Conservation (phyloP, 179 eudicot species). For the Patellifolia procumbens region DNA sequence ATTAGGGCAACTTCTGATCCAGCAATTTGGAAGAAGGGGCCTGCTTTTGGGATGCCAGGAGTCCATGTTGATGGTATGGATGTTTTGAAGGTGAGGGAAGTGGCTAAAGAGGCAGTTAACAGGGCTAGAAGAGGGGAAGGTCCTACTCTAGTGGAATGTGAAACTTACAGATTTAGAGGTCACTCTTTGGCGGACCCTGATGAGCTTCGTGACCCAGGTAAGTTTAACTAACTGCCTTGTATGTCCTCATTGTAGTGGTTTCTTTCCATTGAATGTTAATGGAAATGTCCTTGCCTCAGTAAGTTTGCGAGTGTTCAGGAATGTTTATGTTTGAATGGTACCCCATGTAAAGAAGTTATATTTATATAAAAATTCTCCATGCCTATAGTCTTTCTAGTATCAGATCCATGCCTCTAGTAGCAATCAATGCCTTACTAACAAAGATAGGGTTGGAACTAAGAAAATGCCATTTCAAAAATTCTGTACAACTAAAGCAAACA, state of each 20-base stretch:
- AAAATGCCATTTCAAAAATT: not conserved
- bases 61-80: slow-evolving; percentile 97
- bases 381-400: not conserved
- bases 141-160: slow-evolving; percentile 90
- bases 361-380: not conserved
- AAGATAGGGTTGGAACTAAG: not conserved
- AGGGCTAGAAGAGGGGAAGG: slow-evolving; percentile 96
- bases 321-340: not conserved
- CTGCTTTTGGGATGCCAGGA: slow-evolving; percentile 96
- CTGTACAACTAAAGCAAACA: not conserved
- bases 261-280: not conserved
- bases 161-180: slow-evolving; percentile 90
- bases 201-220: slow-evolving; percentile 94
- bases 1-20: slow-evolving; percentile 90
- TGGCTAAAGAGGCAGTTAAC: slow-evolving; percentile 80
- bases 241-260: not conserved
- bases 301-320: not conserved
- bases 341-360: not conserved
- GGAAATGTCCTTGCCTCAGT: not conserved
- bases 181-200: slow-evolving; percentile 99
- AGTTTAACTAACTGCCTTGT: slow-evolving; percentile 18
- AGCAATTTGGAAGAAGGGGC: slow-evolving; percentile 88
- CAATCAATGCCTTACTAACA: not conserved
- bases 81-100: slow-evolving; percentile 95
- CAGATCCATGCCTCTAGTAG: not conserved